Conservation (phyloP, 345 rosid species). For the Linum tenue region DNA sequence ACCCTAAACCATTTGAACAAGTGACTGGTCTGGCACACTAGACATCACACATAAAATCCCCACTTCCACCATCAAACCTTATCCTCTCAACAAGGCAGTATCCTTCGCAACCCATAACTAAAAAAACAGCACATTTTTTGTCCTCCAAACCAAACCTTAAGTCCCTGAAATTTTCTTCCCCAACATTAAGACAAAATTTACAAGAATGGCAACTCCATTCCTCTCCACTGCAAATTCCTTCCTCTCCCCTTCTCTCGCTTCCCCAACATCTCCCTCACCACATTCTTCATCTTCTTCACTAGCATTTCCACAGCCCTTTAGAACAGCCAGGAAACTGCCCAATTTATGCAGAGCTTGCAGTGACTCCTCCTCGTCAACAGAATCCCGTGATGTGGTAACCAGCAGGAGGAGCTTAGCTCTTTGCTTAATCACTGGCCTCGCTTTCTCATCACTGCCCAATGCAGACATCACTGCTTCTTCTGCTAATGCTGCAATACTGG, state of each 20-base stretch:
- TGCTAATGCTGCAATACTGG: constrained; percentile 76
- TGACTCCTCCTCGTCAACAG: constrained; percentile 15
- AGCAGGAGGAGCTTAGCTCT: constrained; percentile 53
- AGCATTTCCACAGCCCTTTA: constrained; percentile 16
- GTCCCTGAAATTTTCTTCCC: background rate
- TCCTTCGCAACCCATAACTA: constrained; percentile 19
- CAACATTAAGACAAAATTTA: background rate
- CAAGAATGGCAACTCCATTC: constrained; percentile 38
- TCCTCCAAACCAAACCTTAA: constrained; percentile 6
- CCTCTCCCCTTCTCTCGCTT: constrained; percentile 3
- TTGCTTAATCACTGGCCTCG: constrained; percentile 39
- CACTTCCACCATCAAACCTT: background rate
- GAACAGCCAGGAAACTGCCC: background rate
- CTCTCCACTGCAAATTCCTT: constrained; percentile 44
- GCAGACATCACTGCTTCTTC: constrained; percentile 3
- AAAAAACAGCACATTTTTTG: constrained; percentile 15
- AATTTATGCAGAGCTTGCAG: constrained; percentile 32
- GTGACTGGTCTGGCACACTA: background rate
- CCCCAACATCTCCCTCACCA: constrained; percentile 16
- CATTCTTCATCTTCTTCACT: constrained; percentile 10
- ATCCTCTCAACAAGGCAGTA: constrained; percentile 28
- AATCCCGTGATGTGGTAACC: constrained; percentile 29
- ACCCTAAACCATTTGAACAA: too few relatives aligned
- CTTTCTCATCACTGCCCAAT: constrained; percentile 22
- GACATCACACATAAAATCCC: background rate